These are phyloP conservation scores for Lactarius psammicola DNA, from an alignment of 768 basidiomycete genomes.

Conservation along the genomic window DNA sequence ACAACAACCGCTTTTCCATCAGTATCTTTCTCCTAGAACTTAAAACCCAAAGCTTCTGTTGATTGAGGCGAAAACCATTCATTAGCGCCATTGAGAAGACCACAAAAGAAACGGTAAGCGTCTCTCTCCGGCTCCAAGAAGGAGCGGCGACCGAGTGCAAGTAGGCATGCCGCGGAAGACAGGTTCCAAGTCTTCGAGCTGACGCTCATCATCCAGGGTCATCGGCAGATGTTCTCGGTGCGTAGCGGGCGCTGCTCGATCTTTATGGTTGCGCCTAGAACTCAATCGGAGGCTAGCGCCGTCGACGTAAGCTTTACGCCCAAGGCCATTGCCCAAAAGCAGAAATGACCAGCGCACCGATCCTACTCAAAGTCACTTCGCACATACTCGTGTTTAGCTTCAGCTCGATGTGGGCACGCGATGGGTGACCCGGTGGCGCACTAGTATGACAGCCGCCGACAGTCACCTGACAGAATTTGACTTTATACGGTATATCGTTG, in stretches of 20 bases:
- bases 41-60: not conserved
- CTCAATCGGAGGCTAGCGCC: constrained; percentile 16
- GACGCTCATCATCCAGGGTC: constrained; percentile 19
- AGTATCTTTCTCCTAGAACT: not conserved
- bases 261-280: constrained; percentile 15
- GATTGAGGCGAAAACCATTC: not conserved
- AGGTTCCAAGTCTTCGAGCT: constrained; percentile 3
- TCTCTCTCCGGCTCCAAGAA: not conserved
- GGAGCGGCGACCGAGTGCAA: constrained; percentile 1
- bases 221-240: constrained; percentile 22
- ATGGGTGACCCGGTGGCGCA: not conserved
- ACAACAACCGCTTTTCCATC: not conserved
- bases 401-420: constrained; percentile 12
- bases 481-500: constrained; percentile 11
- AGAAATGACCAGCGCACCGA: constrained; percentile 9
- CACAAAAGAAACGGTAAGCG: no score
- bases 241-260: constrained; percentile 17
- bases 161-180: constrained; percentile 1
- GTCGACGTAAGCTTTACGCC: constrained; percentile 19
- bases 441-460: not conserved
- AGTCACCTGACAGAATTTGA: constrained; percentile 25
- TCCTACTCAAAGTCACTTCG: not conserved
- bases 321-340: not conserved
- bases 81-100: constrained; percentile 6
- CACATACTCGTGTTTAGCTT: constrained; percentile 13